phyloP scores from a whole-genome alignment of 2,329 filamentous ascomycete species.

The Corniculantispora saksenae region DNA sequence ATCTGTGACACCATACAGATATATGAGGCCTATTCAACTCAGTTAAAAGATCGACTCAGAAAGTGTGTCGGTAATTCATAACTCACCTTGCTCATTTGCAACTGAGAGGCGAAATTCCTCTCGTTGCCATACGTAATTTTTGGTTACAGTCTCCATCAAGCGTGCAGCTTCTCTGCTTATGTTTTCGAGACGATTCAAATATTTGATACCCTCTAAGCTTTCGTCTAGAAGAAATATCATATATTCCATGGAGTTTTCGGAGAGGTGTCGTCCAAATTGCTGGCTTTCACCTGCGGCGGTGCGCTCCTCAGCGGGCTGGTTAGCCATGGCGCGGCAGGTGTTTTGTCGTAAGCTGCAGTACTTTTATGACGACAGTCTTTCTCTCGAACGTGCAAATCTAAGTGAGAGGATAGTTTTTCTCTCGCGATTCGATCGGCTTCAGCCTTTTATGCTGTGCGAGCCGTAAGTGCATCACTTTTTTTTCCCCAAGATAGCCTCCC shows the following conservation, averaged over 20 bases:
- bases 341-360: not conserved
- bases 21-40: slow-evolving; percentile 47
- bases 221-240: slow-evolving; percentile 68
- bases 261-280: slow-evolving; percentile 41
- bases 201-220: slow-evolving; percentile 52
- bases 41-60: slow-evolving; percentile 5
- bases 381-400: too few species aligned
- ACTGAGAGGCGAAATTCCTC: slow-evolving; percentile 73
- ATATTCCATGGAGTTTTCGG: slow-evolving; percentile 83
- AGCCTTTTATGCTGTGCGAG: not conserved
- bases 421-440: too few species aligned
- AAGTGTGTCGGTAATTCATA: not conserved
- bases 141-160: slow-evolving; percentile 65
- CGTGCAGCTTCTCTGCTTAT: slow-evolving; percentile 69
- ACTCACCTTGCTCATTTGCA: slow-evolving; percentile 59
- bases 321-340: not conserved
- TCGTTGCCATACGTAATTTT: slow-evolving; percentile 93
- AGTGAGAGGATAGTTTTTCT: too few species aligned
- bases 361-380: too few species aligned
- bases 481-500: not conserved
- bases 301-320: not conserved
- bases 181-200: slow-evolving; percentile 66
- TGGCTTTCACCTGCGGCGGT: not conserved
- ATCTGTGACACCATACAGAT: slow-evolving; percentile 75
- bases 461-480: not conserved